These are phyloP conservation scores for Vitis riparia DNA, from an alignment of 164 flowering plant genomes.

Conservation along the genomic window DNA sequence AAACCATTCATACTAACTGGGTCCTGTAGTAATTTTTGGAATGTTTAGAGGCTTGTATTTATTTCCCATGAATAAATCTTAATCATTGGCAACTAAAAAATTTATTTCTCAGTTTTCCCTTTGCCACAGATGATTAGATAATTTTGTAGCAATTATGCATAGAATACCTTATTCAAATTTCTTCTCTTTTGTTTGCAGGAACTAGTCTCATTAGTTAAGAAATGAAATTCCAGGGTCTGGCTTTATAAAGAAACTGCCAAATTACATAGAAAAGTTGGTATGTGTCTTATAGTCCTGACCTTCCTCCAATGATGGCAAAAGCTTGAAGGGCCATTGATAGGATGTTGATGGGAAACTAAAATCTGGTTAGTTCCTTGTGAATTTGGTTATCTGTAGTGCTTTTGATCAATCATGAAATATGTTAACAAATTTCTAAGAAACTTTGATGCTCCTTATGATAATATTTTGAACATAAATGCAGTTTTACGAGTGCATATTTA, in stretches of 20 bases:
- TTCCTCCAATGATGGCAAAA: constrained; percentile 74
- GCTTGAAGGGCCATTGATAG: constrained; percentile 83
- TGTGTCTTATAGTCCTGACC: constrained; percentile 55
- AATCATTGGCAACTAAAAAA: too few species aligned
- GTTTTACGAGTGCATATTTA: too few species aligned
- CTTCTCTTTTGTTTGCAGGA: constrained; percentile 39
- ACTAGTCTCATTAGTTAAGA: constrained; percentile 65
- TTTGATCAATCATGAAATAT: neutral
- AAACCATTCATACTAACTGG: too few species aligned
- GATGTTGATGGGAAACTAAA: constrained; percentile 75
- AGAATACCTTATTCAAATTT: too few species aligned
- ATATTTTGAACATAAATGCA: neutral
- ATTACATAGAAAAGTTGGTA: constrained; percentile 55
- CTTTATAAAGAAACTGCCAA: constrained; percentile 69
- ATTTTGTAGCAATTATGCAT: too few species aligned
- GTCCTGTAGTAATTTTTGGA: too few species aligned
- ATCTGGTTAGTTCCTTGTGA: constrained; percentile 48
- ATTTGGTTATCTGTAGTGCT: neutral
- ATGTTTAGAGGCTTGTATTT: too few species aligned
- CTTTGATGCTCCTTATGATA: too few species aligned
- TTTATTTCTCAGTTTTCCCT: too few species aligned
- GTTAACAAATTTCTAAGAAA: neutral
- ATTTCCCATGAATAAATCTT: too few species aligned
- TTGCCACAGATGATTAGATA: too few species aligned
- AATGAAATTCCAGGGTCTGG: constrained; percentile 65